Percentiles rank a stretch among this genome's conserved stretches.
Conservation (phyloP, 768 basidiomycete species). For the Collybia nuda region DNA sequence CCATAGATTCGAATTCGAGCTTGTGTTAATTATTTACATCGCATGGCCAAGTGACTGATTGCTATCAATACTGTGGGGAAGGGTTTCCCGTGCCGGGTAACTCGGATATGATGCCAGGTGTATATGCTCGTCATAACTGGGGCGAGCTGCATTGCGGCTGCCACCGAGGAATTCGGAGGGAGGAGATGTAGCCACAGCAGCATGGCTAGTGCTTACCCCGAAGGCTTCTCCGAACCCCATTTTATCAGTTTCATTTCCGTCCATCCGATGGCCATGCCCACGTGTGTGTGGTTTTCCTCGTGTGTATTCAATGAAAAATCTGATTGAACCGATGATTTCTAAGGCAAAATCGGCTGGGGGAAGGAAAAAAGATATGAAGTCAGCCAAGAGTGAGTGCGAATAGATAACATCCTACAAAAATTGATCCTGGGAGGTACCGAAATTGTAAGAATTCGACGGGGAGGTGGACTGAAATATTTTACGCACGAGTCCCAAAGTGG, state of each 20-base stretch:
- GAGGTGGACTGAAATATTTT: slow-evolving; percentile 21
- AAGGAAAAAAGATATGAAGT: neutral
- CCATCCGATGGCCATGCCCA: slow-evolving; percentile 10
- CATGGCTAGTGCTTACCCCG: slow-evolving; percentile 22
- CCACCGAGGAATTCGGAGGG: neutral
- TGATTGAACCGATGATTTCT: slow-evolving; percentile 65
- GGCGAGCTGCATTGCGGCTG: slow-evolving; percentile 8
- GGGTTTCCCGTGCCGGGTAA: neutral
- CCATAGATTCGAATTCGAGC: too few relatives aligned
- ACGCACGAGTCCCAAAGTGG: slow-evolving; percentile 71
- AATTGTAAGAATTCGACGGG: neutral
- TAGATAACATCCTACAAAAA: slow-evolving; percentile 18
- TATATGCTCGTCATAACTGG: slow-evolving; percentile 17
- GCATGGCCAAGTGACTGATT: too few relatives aligned
- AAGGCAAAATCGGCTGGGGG: slow-evolving; percentile 57
- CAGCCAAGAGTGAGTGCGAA: neutral
- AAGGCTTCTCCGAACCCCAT: slow-evolving; percentile 38
- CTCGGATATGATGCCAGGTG: slow-evolving; percentile 13
- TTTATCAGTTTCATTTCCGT: slow-evolving; percentile 8
- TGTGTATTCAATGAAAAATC: slow-evolving; percentile 51
- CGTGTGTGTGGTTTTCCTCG: slow-evolving; percentile 25
- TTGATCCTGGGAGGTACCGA: slow-evolving; percentile 27
- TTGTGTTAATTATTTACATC: too few relatives aligned
- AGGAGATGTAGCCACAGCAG: neutral
- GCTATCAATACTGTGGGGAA: too few relatives aligned